A percentile compares a stretch with the other conserved stretches of the same genome.
phyloP scores from a whole-genome alignment of 2,329 filamentous ascomycete genomes.

The Pseudogymnoascus sp. region DNA sequence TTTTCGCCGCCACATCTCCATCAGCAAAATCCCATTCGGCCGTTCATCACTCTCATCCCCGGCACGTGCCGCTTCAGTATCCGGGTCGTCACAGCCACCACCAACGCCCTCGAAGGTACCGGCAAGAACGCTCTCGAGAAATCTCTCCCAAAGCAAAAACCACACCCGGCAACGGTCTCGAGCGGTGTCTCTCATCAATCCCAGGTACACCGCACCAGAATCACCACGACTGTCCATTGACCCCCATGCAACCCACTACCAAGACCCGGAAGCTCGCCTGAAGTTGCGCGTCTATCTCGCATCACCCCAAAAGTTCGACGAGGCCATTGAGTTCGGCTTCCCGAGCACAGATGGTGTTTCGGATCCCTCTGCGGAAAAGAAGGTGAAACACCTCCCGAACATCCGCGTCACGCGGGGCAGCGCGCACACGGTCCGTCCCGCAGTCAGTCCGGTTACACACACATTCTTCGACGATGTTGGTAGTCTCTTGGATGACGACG shows the following conservation, averaged over 20 bases:
- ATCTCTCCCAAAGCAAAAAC: neutral
- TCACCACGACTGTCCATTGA: constrained; percentile 51
- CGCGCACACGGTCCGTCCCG: constrained; percentile 3
- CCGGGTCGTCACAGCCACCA: constrained; percentile 25
- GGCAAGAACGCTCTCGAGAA: neutral
- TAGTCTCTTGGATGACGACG: constrained; percentile 47
- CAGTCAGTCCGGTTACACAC: constrained; percentile 23
- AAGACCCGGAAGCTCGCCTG: constrained; percentile 77
- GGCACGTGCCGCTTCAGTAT: constrained; percentile 19
- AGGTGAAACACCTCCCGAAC: constrained; percentile 22
- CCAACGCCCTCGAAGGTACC: constrained; percentile 17
- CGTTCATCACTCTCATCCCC: constrained; percentile 42
- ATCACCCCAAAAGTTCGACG: constrained; percentile 90
- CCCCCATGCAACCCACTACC: constrained; percentile 70
- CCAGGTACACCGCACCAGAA: constrained; percentile 33
- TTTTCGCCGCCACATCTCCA: constrained; percentile 63
- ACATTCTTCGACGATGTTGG: constrained; percentile 52
- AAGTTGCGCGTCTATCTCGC: constrained; percentile 81
- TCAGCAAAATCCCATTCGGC: constrained; percentile 56
- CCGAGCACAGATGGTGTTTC: constrained; percentile 48
- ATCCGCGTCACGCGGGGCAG: constrained; percentile 11
- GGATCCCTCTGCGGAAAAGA: constrained; percentile 25
- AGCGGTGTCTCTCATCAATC: constrained; percentile 45
- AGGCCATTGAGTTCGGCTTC: constrained; percentile 89
- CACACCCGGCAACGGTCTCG: constrained; percentile 39